Evolutionary conservation across 306 rosid genomes (phyloP).

Genomic region (Vigna hirtella): DNA sequence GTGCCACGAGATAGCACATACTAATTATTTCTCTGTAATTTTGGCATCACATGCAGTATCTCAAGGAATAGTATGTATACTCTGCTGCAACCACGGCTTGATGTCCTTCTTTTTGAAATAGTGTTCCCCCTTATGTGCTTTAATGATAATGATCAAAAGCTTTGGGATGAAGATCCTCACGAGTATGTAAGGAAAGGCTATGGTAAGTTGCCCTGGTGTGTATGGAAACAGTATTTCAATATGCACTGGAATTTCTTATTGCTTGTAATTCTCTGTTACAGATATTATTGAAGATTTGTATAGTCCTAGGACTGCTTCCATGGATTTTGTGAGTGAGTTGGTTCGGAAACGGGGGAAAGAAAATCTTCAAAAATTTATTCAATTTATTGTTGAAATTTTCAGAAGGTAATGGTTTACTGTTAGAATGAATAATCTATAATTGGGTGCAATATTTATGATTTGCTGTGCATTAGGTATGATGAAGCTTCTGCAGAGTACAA

Average conservation of each 20-base stretch:
- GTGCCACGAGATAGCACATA: neutral
- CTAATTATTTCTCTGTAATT: slow-evolving; percentile 16
- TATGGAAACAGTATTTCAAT: slow-evolving; percentile 18
- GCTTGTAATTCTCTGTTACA: slow-evolving; percentile 43
- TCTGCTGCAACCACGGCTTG: slow-evolving; percentile 86
- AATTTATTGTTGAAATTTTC: slow-evolving; percentile 78
- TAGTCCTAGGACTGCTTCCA: slow-evolving; percentile 93
- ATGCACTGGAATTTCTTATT: slow-evolving; percentile 38
- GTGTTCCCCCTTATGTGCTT: slow-evolving; percentile 95
- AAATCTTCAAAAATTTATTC: slow-evolving; percentile 87
- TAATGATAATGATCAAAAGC: slow-evolving; percentile 88
- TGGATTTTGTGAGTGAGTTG: slow-evolving; percentile 96
- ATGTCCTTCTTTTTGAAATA: slow-evolving; percentile 91
- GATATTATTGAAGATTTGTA: slow-evolving; percentile 95
- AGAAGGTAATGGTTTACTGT: slow-evolving; percentile 62
- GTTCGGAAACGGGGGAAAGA: slow-evolving; percentile 94
- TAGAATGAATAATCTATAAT: slow-evolving; percentile 9
- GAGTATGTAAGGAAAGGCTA: slow-evolving; percentile 98
- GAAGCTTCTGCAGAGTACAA: slow-evolving; percentile 79
- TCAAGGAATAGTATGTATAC: slow-evolving; percentile 89
- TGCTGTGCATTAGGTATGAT: slow-evolving; percentile 69
- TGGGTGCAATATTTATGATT: slow-evolving; percentile 33
- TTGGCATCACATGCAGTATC: slow-evolving; percentile 64
- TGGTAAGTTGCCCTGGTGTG: slow-evolving; percentile 62
- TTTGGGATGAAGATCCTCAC: slow-evolving; percentile 99